These are phyloP conservation scores for Ceratocystis eucalypticola DNA, from an alignment of 2,329 filamentous ascomycete species.

Conservation along the genomic window DNA sequence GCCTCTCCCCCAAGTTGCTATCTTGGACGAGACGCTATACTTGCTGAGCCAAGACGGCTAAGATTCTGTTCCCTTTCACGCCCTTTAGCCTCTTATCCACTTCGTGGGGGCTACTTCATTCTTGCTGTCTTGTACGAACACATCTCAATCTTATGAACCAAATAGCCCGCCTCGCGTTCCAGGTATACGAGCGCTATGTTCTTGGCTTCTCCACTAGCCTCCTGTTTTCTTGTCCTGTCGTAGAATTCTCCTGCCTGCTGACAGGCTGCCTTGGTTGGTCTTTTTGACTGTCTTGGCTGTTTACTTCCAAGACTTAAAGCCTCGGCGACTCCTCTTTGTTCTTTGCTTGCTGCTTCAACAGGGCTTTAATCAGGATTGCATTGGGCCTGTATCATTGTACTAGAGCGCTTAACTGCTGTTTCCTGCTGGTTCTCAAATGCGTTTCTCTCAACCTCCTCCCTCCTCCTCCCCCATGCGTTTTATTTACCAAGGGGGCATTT, in stretches of 20 bases:
- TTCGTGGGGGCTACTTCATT: neutral
- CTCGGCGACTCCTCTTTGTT: neutral
- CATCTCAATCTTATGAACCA: neutral
- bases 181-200: neutral
- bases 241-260: neutral
- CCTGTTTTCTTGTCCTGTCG: neutral
- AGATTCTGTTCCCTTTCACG: neutral
- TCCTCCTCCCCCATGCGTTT: neutral
- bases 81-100: neutral
- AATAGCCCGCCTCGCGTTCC: neutral
- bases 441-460: neutral
- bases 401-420: neutral
- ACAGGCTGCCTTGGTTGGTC: neutral
- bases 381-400: neutral
- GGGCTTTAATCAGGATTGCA: neutral
- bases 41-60: neutral
- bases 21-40: neutral
- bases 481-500: neutral
- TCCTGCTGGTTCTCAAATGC: neutral
- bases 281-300: slow-evolving; percentile 1
- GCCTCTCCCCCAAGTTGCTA: neutral
- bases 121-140: neutral
- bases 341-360: neutral
- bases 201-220: neutral
- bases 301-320: neutral